Evolutionary conservation across 345 rosid genomes (phyloP).

Genomic region (Euphorbia pulcherrima): DNA sequence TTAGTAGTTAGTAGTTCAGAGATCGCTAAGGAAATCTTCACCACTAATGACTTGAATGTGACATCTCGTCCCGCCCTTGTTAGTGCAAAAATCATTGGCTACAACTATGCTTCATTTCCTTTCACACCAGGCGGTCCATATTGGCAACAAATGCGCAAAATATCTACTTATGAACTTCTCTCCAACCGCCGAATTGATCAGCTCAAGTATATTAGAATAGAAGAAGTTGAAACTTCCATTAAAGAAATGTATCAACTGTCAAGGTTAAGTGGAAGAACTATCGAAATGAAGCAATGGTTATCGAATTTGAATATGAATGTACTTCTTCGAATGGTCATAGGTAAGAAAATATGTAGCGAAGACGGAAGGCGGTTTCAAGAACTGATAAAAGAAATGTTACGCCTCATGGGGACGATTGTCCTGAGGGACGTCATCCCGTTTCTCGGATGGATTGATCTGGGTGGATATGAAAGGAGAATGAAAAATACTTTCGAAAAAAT

Average conservation of each 20-base stretch:
- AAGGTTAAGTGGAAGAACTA: constrained; percentile 9
- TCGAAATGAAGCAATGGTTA: constrained; percentile 36
- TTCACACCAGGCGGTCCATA: constrained; percentile 17
- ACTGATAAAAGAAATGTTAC: too few species aligned
- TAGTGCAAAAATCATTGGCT: not conserved
- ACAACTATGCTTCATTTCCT: not conserved
- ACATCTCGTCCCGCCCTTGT: constrained; percentile 2
- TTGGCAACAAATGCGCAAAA: constrained; percentile 48
- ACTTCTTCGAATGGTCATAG: constrained; percentile 33
- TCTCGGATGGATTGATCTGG: too few species aligned
- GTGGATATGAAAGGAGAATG: too few species aligned
- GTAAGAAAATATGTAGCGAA: constrained; percentile 34
- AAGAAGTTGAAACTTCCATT: constrained; percentile 24
- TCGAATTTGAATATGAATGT: constrained; percentile 31
- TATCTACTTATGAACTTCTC: constrained; percentile 23
- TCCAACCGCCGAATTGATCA: constrained; percentile 31
- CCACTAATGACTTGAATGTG: not conserved
- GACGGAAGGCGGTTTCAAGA: too few species aligned
- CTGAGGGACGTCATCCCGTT: too few species aligned
- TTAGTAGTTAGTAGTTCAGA: not conserved
- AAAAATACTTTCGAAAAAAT: too few species aligned
- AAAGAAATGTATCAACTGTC: constrained; percentile 20
- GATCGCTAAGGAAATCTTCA: not conserved
- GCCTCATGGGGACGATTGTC: too few species aligned
- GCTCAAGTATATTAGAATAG: constrained; percentile 16